Percentiles rank a stretch among this genome's conserved stretches.
Evolutionary conservation across 345 rosid genomes (phyloP).

Genomic region (Dimocarpus longan): DNA sequence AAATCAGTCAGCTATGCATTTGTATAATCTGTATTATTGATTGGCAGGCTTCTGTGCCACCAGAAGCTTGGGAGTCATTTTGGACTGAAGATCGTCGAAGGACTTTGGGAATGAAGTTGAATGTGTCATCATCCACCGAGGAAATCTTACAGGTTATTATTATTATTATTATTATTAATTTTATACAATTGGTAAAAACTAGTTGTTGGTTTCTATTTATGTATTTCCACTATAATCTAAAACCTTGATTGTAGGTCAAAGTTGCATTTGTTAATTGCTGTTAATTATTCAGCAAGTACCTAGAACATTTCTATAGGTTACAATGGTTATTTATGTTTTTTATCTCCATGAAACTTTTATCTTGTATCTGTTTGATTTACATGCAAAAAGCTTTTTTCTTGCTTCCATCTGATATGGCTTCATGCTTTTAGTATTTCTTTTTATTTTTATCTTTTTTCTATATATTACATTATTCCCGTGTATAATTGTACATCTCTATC

Average conservation of each 20-base stretch:
- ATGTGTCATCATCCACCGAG: conserved; percentile 56
- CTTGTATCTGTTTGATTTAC: background rate
- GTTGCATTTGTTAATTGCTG: background rate
- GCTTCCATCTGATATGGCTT: conserved; percentile 3
- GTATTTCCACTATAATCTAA: background rate
- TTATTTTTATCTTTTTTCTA: background rate
- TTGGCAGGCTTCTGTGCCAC: conserved; percentile 69
- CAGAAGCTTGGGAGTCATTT: conserved; percentile 73
- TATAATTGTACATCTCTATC: background rate
- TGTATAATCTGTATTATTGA: conserved; percentile 1
- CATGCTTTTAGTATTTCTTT: background rate
- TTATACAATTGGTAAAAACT: conserved; percentile 3
- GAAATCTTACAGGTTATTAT: conserved; percentile 77
- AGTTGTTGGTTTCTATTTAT: background rate
- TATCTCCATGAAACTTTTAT: background rate
- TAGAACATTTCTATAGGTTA: background rate
- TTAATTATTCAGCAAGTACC: background rate
- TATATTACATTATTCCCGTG: background rate
- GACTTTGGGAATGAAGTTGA: conserved; percentile 63
- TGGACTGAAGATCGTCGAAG: conserved; percentile 69
- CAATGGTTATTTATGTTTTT: background rate
- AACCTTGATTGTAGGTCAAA: conserved; percentile 7
- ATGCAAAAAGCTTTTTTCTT: conserved; percentile 2
- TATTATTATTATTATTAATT: conserved; percentile 23
- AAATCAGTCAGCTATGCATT: background rate